Percentiles rank a stretch among this genome's conserved stretches.
Evolutionary conservation across 148 eudicot species (phyloP).

Genomic region (Nyssa sinensis): DNA sequence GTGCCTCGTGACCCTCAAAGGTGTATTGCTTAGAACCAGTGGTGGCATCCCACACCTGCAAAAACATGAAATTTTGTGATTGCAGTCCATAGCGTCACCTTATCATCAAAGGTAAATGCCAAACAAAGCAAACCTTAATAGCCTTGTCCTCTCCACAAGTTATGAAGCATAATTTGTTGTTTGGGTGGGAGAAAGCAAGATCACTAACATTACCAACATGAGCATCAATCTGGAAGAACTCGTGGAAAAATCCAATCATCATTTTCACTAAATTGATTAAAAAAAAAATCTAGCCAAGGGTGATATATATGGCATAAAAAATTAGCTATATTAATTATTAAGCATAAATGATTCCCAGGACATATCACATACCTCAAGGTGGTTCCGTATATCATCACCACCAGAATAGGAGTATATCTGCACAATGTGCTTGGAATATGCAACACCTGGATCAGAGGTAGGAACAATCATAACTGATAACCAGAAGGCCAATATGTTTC

Average conservation of each 20-base stretch:
- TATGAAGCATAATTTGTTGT: slow-evolving; percentile 47
- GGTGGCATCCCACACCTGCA: slow-evolving; percentile 62
- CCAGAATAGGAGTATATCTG: slow-evolving; percentile 55
- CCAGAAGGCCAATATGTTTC: neutral
- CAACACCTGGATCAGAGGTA: slow-evolving; percentile 49
- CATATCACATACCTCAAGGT: slow-evolving; percentile 50
- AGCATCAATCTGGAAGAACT: slow-evolving; percentile 55
- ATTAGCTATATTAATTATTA: neutral
- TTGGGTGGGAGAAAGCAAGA: slow-evolving; percentile 53
- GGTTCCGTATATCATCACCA: slow-evolving; percentile 43
- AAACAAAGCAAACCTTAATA: slow-evolving; percentile 47
- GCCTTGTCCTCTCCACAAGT: slow-evolving; percentile 78
- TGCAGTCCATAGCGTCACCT: neutral
- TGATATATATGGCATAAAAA: neutral
- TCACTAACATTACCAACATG: slow-evolving; percentile 62
- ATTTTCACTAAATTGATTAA: neutral
- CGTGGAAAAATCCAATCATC: neutral
- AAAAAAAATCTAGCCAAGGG: neutral
- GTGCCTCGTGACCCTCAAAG: slow-evolving; percentile 69
- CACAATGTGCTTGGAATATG: slow-evolving; percentile 64
- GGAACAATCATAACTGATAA: slow-evolving; percentile 5
- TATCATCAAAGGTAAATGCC: neutral
- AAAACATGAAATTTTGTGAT: slow-evolving; percentile 15
- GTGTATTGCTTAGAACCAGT: slow-evolving; percentile 44
- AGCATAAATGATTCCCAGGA: slow-evolving; percentile 3